A percentile compares a stretch with the other conserved stretches of the same genome.
phyloP scores from a whole-genome alignment of 768 basidiomycete species.

The Steccherinum ochraceum region DNA sequence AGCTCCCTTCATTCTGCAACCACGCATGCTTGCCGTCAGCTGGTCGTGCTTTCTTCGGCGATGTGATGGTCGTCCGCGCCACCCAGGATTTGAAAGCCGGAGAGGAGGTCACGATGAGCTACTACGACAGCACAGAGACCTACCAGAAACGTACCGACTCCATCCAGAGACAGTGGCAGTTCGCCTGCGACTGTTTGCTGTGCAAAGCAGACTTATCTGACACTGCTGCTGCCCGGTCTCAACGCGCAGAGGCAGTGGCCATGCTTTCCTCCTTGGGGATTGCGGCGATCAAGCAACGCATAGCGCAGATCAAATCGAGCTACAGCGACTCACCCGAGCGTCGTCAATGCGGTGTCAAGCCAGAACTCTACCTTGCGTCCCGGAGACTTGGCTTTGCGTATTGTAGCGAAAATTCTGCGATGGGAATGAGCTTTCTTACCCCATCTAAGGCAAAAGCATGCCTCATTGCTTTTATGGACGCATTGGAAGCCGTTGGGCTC shows the following conservation, averaged over 20 bases:
- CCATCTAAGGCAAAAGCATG: no score
- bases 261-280: neutral
- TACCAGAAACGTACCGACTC: neutral
- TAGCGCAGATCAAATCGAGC: neutral
- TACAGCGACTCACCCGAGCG: neutral
- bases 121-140: neutral
- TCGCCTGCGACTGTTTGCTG: neutral
- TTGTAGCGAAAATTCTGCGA: neutral
- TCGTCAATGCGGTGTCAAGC: neutral
- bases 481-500: neutral
- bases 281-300: neutral
- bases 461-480: neutral
- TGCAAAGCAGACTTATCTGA: neutral
- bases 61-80: neutral
- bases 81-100: neutral
- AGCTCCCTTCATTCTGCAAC: neutral
- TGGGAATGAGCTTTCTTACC: no score
- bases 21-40: neutral
- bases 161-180: neutral
- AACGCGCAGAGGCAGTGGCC: neutral
- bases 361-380: neutral
- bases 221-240: neutral
- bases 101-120: neutral
- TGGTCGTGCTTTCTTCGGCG: neutral
- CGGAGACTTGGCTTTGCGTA: neutral